Evolutionary conservation across 306 rosid species (phyloP), one percentile per base, ranked within the genome.

Genomic region (Rosa chinensis): DNA sequence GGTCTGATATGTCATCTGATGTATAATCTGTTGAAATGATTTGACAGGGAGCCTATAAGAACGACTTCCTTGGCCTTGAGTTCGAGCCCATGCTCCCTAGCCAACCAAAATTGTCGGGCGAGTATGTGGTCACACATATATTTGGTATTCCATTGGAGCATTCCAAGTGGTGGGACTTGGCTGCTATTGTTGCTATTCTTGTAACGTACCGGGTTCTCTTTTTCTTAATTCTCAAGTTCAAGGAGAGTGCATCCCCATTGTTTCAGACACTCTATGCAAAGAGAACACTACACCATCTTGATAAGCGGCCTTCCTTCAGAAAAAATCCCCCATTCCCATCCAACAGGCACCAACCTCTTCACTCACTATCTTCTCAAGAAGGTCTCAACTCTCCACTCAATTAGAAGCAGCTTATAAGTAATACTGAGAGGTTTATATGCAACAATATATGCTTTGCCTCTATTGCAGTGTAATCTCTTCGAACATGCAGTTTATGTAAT

Each of bases 151-250:
- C 82, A 74, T 44, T 83, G 77, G 87, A 72, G 39, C 84, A 89
- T 74, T 95, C 98, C 70, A 93, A 95, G 78, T 95, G 99, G 99
- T 93, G 98, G 99, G 99, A 95, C 87, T 75, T 95, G 2, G 87
- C 83, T 61, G 96, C 89, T 16, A 86, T 95, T 37, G 58, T 78
- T 39, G 44, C 80, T 78, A 88, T 93, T 48, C 93, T 93, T 77
- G 44, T 93, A 8, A 10, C 77, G 8, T 88, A 79, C 13, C 89
- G 94, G 77, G 66, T 91, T 67, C 78, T 91, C 55, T 93, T 93
- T 86, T 95, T 93, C 78, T 23, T 87, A 50, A 82, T 93, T 70
- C 92, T 95, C 78, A 93, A 91, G 85, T 86, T 93, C 45, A 85
- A 89, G 77, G 99, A 93, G 86, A 87, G 78, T 73, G 98, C 82